Conservation (phyloP, 1,284 basidiomycete species). For the Wolfiporia cocos region DNA sequence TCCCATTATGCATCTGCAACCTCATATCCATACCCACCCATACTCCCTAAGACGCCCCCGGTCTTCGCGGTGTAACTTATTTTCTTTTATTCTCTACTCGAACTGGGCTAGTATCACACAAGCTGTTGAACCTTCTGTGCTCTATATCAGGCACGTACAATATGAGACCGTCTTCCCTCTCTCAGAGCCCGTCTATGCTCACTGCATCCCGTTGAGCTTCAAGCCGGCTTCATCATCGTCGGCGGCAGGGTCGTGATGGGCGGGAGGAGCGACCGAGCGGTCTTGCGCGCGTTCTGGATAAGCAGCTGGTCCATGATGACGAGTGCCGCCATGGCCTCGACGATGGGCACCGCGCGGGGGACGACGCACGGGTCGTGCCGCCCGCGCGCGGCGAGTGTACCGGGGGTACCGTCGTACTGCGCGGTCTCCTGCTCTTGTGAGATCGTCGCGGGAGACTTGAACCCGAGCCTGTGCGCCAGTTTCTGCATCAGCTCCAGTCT, state of each 20-base stretch:
- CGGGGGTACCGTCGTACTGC: slow-evolving; percentile 88
- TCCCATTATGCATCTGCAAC: slow-evolving; percentile 11
- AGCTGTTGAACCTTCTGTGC: slow-evolving; percentile 6
- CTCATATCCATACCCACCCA: slow-evolving; percentile 4
- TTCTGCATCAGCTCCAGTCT: no score
- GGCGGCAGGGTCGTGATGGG: slow-evolving; percentile 81
- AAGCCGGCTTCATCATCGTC: slow-evolving; percentile 69
- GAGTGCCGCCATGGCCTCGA: slow-evolving; percentile 96
- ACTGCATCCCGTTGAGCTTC: not conserved
- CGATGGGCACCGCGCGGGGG: slow-evolving; percentile 95
- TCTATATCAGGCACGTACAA: slow-evolving; percentile 1
- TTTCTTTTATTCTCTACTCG: no score
- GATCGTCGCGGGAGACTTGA: slow-evolving; percentile 99
- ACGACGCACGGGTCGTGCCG: slow-evolving; percentile 98
- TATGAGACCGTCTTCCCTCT: not conserved
- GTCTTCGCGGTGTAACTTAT: no score
- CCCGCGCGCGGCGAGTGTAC: slow-evolving; percentile 86
- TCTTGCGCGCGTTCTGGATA: slow-evolving; percentile 77
- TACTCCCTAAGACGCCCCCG: no score
- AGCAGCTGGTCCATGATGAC: slow-evolving; percentile 93
- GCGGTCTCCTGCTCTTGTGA: slow-evolving; percentile 88
- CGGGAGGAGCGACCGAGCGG: slow-evolving; percentile 63
- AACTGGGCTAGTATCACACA: no score
- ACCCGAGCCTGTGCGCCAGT: slow-evolving; percentile 83
- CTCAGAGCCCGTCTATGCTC: not conserved